A percentile compares a stretch with the other conserved stretches of the same genome.
phyloP scores from a whole-genome alignment of 768 basidiomycete species.

The Leccinum ochraceum region DNA sequence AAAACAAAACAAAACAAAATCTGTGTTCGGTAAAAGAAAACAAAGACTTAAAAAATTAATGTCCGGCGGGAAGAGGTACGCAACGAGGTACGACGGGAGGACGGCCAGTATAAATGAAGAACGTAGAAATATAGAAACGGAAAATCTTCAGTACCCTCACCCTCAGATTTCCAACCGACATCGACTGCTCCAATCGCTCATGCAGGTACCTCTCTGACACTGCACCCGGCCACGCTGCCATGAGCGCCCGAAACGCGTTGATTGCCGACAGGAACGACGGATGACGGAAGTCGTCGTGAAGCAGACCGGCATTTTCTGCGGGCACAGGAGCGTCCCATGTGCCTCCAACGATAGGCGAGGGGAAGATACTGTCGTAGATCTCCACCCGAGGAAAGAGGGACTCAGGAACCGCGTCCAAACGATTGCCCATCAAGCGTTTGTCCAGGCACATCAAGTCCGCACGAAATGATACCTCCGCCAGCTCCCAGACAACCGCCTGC shows the following conservation, averaged over 20 bases:
- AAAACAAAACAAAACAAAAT: not conserved
- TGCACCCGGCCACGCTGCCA: not conserved
- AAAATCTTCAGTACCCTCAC: not conserved
- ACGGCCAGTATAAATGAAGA: not conserved
- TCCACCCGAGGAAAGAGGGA: not conserved
- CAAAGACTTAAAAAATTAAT: not conserved
- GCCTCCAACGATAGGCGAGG: not conserved
- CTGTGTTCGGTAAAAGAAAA: not conserved
- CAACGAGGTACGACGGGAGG: not conserved
- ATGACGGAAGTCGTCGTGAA: not conserved
- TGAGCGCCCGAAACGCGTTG: not conserved
- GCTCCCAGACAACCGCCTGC: not conserved
- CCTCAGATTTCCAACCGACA: not conserved
- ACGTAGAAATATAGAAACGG: not conserved
- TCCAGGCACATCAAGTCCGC: not conserved
- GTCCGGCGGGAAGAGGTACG: not conserved
- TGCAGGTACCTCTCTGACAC: not conserved
- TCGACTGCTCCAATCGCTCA: not conserved
- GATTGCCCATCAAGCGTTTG: not conserved
- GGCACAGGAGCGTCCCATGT: not conserved
- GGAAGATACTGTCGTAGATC: not conserved
- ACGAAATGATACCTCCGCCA: not conserved
- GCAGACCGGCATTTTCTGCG: not conserved
- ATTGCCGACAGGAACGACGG: not conserved
- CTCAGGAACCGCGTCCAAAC: not conserved